A percentile compares a stretch with the other conserved stretches of the same genome.
These are phyloP conservation scores for Thinopyrum elongatum DNA, from an alignment of 176 grass and related monocot species.

Conservation along the genomic window DNA sequence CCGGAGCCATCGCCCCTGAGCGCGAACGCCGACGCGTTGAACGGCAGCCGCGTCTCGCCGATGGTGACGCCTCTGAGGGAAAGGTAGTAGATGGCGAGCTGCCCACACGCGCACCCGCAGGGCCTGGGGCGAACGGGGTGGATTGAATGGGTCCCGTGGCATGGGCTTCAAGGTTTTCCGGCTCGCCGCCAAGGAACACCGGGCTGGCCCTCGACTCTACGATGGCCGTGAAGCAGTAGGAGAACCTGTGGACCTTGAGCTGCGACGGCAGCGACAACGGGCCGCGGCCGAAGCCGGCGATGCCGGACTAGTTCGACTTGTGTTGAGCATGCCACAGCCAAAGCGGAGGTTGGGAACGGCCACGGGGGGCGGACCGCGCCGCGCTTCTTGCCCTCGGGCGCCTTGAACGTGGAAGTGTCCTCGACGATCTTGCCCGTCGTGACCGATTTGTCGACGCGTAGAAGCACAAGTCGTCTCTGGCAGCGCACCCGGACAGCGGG, in stretches of 20 bases:
- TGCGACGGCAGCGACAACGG: slow-evolving; percentile 43
- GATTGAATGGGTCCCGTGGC: slow-evolving; percentile 22
- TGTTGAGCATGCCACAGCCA: slow-evolving; percentile 49
- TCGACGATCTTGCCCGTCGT: slow-evolving; percentile 30
- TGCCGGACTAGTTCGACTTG: slow-evolving; percentile 29
- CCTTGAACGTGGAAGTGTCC: slow-evolving; percentile 51
- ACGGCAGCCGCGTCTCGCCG: not conserved
- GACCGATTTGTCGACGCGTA: slow-evolving; percentile 32
- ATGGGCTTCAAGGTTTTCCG: slow-evolving; percentile 7
- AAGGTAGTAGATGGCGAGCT: slow-evolving; percentile 39
- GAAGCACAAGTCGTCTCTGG: not conserved
- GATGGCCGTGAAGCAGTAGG: slow-evolving; percentile 57
- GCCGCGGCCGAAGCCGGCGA: slow-evolving; percentile 44
- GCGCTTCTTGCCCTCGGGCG: not conserved
- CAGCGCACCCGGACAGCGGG: slow-evolving; percentile 1
- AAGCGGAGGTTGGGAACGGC: slow-evolving; percentile 30
- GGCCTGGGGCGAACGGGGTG: slow-evolving; percentile 34
- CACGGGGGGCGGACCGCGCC: not conserved
- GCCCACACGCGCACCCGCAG: not conserved
- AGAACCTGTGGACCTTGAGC: slow-evolving; percentile 52
- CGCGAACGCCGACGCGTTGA: no score
- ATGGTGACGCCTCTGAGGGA: slow-evolving; percentile 45
- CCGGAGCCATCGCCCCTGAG: no score
- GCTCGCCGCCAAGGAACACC: slow-evolving; percentile 36
- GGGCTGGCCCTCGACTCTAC: slow-evolving; percentile 37